Base-by-base conservation (phyloP, 805 yeast genomes). In the Candida fluviatilis region DNA sequence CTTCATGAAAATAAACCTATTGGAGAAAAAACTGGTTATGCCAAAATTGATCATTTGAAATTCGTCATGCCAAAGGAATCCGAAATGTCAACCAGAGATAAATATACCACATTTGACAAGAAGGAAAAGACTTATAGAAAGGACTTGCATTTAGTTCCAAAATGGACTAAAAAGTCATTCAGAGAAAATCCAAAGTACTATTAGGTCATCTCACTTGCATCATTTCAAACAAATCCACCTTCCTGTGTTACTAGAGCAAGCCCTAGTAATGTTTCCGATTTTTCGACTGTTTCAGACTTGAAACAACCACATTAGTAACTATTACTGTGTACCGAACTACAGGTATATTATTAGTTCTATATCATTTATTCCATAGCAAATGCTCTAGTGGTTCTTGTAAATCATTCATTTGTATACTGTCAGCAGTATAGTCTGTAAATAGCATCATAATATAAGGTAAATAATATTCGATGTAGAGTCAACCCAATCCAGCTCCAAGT, bases 81-180 rank as follows among this genome's bases (percentile, higher is more conserved):
- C 24, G 88, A 89, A 43, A 90, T 91, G 97, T 54, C 62, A 1
- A 71, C 95, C 5, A 70, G 63, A 46, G 95, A 93, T 64, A 91
- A 91, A 62, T 93, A 93, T 64, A 81, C 95, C 33, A 82, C 88
- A 1, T 91, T 85, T 66, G 80, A 78, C 63, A 83, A 76, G 60
- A 79, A 79, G 51, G 75, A 81, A 11, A 78, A 73, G 52, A 82
- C 81, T 15, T 93, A 91, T 64, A 79, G 98, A 68, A 91, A 89
- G 66, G 81, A 90, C 47, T 79, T 86, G 18, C 98, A 91, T 55
- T 68, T 80, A 60, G 84, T 83, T 31, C 96, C 96, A 15, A 86
- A 89, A 57, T 89, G 96, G 95, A 89, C 97, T 38, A 88, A 82
- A 66, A 58, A 78, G 45, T 78, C 95, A 6, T 74, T 82, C 60